These are phyloP conservation scores for Picea mariana DNA, from an alignment of 83 land plant genomes.

Conservation along the genomic window DNA sequence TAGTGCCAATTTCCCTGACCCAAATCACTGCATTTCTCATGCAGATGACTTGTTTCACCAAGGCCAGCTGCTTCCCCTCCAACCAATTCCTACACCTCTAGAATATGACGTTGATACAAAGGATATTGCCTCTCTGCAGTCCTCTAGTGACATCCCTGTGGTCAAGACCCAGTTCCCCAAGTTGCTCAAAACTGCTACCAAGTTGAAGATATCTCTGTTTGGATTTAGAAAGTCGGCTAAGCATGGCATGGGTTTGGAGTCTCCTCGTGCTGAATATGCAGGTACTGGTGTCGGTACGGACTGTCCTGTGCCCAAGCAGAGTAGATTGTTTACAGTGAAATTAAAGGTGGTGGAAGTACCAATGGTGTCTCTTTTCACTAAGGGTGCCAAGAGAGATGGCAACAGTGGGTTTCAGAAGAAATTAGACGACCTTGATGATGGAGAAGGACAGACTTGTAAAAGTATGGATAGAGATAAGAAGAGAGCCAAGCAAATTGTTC, in stretches of 20 bases:
- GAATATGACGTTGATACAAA: too few species aligned
- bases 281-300: neutral
- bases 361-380: slow-evolving; percentile 50
- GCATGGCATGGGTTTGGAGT: slow-evolving; percentile 3
- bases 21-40: neutral
- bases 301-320: neutral
- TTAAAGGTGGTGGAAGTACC: slow-evolving; percentile 64
- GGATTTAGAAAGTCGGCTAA: slow-evolving; percentile 33
- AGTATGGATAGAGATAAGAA: slow-evolving; percentile 24
- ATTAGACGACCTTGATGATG: neutral
- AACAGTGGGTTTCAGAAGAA: neutral
- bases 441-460: neutral
- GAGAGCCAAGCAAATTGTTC: too few species aligned
- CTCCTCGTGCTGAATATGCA: neutral
- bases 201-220: slow-evolving; percentile 42
- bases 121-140: neutral
- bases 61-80: slow-evolving; percentile 17
- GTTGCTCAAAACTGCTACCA: slow-evolving; percentile 45
- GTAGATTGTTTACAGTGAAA: slow-evolving; percentile 47
- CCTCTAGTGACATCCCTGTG: neutral
- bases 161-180: slow-evolving; percentile 24
- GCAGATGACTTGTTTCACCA: slow-evolving; percentile 10
- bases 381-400: neutral
- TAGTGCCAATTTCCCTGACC: neutral
- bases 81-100: slow-evolving; percentile 6